phyloP scores from a whole-genome alignment of 805 yeast genomes.

The Starmerella etchellsii region DNA sequence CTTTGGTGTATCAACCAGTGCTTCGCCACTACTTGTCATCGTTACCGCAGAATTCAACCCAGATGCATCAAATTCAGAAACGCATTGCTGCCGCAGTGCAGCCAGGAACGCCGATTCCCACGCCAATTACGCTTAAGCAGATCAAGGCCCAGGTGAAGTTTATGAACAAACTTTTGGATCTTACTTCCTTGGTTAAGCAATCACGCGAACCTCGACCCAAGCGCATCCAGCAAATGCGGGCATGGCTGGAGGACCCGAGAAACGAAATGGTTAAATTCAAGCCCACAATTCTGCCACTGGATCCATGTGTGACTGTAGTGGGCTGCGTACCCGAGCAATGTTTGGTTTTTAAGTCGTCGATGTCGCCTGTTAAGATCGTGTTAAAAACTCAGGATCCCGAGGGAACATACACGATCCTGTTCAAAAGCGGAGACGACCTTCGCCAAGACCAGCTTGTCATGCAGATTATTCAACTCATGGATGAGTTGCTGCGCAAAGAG shows the following conservation, averaged over 20 bases:
- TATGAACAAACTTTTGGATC: conserved; percentile 47
- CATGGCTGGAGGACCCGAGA: conserved; percentile 38
- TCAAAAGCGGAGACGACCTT: conserved; percentile 89
- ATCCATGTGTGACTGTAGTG: conserved; percentile 59
- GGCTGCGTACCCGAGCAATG: conserved; percentile 73
- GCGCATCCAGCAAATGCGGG: conserved; percentile 57
- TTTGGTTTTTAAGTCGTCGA: conserved; percentile 78
- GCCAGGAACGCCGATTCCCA: not conserved
- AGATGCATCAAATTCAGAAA: conserved; percentile 3
- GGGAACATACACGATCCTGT: conserved; percentile 63
- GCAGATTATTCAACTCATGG: conserved; percentile 85
- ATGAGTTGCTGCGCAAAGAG: conserved; percentile 72
- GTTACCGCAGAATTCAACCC: conserved; percentile 21
- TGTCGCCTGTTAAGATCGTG: conserved; percentile 76
- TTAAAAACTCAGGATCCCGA: conserved; percentile 47
- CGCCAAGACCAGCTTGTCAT: conserved; percentile 95
- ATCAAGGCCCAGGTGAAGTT: conserved; percentile 51
- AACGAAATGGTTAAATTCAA: conserved; percentile 32
- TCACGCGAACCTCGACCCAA: conserved; percentile 65
- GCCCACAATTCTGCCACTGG: conserved; percentile 65
- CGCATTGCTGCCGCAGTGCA: conserved; percentile 1
- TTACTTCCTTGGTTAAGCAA: conserved; percentile 51
- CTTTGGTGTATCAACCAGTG: conserved; percentile 34
- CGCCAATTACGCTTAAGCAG: conserved; percentile 11
- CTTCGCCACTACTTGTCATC: conserved; percentile 34